Evolutionary conservation across 139 green algal genomes (phyloP).

Genomic region (Edaphochlamys debaryana): DNA sequence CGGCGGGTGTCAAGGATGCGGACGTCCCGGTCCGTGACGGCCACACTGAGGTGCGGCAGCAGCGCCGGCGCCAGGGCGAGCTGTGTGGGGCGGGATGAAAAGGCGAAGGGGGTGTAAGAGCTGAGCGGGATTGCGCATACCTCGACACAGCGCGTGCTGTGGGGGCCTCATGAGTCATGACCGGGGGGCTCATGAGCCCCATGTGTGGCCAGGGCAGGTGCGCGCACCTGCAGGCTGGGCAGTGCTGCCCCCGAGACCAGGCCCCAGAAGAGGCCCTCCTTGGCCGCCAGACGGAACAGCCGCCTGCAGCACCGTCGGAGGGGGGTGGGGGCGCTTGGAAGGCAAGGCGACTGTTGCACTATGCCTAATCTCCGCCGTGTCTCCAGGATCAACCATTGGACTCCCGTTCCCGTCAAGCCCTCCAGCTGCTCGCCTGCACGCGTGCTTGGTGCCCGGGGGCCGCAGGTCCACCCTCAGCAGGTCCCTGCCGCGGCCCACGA

Average conservation of each 20-base stretch:
- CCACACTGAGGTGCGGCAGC: not conserved
- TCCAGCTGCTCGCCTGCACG: not conserved
- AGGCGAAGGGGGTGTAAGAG: not conserved
- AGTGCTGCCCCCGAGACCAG: slow-evolving; percentile 7
- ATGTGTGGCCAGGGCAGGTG: too few species aligned
- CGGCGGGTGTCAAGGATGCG: slow-evolving; percentile 1
- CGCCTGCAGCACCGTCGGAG: not conserved
- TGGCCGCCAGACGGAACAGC: not conserved
- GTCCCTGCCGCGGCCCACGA: slow-evolving; percentile 1
- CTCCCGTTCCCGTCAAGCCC: too few species aligned
- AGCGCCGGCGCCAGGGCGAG: not conserved
- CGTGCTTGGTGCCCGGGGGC: slow-evolving; percentile 16
- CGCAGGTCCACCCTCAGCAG: slow-evolving; percentile 16
- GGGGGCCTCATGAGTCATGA: not conserved
- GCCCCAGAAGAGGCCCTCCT: not conserved
- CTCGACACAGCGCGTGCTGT: too few species aligned
- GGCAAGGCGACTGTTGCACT: too few species aligned
- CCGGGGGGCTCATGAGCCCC: too few species aligned
- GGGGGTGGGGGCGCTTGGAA: not conserved
- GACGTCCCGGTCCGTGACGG: not conserved
- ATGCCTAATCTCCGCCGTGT: too few species aligned
- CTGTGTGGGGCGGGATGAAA: not conserved
- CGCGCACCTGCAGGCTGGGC: not conserved
- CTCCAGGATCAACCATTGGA: too few species aligned
- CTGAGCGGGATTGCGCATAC: too few species aligned